Conservation (phyloP, 352 stramenopile genomes). For the Globisporangium heterothallicum region DNA sequence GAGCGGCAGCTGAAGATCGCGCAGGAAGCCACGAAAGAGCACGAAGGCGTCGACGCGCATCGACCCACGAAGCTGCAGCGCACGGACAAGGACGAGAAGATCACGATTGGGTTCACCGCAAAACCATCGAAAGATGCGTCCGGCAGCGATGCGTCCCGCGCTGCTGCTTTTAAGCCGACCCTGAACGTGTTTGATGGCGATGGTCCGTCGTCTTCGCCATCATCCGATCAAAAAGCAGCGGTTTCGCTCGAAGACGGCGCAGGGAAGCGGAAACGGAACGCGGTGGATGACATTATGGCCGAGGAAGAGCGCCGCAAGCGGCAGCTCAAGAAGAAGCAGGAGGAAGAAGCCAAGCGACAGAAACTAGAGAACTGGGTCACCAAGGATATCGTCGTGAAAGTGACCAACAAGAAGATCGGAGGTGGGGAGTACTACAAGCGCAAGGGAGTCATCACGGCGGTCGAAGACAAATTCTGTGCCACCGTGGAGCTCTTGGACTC, state of each 20-base stretch:
- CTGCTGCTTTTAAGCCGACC: constrained; percentile 1
- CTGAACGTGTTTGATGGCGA: constrained; percentile 15
- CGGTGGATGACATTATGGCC: constrained; percentile 53
- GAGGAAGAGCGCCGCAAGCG: constrained; percentile 45
- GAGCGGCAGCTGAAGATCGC: constrained; percentile 72
- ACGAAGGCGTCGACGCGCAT: constrained; percentile 24
- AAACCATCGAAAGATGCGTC: constrained; percentile 24
- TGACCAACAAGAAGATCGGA: constrained; percentile 91
- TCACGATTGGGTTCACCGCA: constrained; percentile 25
- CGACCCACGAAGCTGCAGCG: constrained; percentile 60
- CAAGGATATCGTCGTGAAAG: constrained; percentile 90
- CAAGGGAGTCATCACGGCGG: constrained; percentile 72
- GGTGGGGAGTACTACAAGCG: constrained; percentile 87
- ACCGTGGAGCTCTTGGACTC: constrained; percentile 81
- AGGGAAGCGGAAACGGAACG: constrained; percentile 20
- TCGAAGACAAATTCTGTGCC: constrained; percentile 79
- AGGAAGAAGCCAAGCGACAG: constrained; percentile 33
- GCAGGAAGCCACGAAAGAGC: constrained; percentile 21
- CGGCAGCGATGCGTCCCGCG: neutral
- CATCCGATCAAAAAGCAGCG: constrained; percentile 11
- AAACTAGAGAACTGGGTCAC: constrained; percentile 90
- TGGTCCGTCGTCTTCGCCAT: neutral
- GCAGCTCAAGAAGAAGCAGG: constrained; percentile 27
- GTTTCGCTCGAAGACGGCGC: constrained; percentile 8
- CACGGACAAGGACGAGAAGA: constrained; percentile 40